Conservation (phyloP, 2,329 filamentous ascomycete genomes). For the Diaporthe capsici region DNA sequence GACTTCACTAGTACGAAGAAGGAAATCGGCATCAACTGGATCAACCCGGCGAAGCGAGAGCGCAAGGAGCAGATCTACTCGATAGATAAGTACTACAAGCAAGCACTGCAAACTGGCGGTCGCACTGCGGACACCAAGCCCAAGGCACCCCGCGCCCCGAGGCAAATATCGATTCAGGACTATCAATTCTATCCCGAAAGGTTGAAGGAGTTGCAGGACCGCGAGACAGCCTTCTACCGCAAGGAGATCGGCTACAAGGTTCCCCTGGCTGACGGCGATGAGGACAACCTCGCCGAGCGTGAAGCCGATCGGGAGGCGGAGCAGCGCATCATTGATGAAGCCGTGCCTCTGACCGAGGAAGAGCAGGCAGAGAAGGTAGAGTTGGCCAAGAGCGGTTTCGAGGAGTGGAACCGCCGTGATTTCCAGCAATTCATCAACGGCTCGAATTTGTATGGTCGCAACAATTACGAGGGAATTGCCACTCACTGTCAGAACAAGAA, state of each 20-base stretch:
- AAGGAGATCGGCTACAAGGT: constrained; percentile 98
- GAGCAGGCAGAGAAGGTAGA: constrained; percentile 89
- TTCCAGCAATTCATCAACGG: constrained; percentile 99
- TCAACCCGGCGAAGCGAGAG: constrained; percentile 98
- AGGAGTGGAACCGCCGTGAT: constrained; percentile 95
- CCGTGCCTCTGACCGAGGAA: constrained; percentile 87
- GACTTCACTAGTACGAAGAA: constrained; percentile 94
- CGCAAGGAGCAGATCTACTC: constrained; percentile 98
- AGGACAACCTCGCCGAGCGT: constrained; percentile 85
- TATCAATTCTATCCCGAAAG: constrained; percentile 96
- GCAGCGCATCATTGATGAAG: constrained; percentile 94
- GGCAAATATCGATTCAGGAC: constrained; percentile 92
- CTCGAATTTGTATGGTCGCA: constrained; percentile 91
- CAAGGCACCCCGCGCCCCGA: constrained; percentile 94
- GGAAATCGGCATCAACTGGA: constrained; percentile 94
- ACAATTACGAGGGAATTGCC: constrained; percentile 87
- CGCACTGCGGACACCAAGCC: constrained; percentile 88
- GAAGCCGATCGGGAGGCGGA: constrained; percentile 89
- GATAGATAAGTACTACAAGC: constrained; percentile 98
- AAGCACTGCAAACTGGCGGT: constrained; percentile 84
- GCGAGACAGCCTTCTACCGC: constrained; percentile 94
- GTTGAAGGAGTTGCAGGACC: constrained; percentile 91
- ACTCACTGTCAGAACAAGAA: constrained; percentile 93
- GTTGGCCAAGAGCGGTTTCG: constrained; percentile 88
- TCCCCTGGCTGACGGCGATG: constrained; percentile 87